Percentiles rank a stretch among this genome's conserved stretches.
phyloP scores from a whole-genome alignment of 768 basidiomycete species.

The Tricholoma flavovirens region DNA sequence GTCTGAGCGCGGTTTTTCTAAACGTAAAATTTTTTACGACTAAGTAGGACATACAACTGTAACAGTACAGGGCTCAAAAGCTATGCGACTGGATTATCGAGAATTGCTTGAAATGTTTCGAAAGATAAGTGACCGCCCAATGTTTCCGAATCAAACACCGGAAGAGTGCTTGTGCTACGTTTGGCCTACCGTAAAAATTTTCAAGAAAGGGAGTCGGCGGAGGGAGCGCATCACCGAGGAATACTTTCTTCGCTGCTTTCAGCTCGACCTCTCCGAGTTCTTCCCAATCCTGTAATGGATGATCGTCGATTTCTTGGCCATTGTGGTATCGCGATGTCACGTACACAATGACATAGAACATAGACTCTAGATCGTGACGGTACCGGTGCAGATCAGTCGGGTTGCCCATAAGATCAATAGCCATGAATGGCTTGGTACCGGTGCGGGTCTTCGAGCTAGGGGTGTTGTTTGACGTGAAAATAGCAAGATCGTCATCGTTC shows the following conservation, averaged over 20 bases:
- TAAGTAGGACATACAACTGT: too few species aligned
- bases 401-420: conserved; percentile 16
- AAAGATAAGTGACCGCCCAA: neutral
- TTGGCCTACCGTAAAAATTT: neutral
- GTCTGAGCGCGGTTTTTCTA: too few species aligned
- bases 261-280: neutral
- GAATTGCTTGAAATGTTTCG: neutral
- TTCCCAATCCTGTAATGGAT: neutral
- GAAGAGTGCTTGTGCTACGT: neutral
- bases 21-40: too few species aligned
- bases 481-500: neutral
- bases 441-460: conserved; percentile 5
- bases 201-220: neutral
- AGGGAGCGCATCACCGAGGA: neutral
- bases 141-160: neutral
- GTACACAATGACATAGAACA: conserved; percentile 8
- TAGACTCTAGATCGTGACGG: conserved; percentile 11
- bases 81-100: neutral
- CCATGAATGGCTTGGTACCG: conserved; percentile 12
- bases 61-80: neutral
- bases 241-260: neutral
- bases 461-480: neutral
- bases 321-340: neutral
- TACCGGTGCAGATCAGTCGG: conserved; percentile 4
- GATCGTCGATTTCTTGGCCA: neutral